Evolutionary conservation across 495 filamentous ascomycete species (phyloP).

Genomic region (Penicillium samsonianum): DNA sequence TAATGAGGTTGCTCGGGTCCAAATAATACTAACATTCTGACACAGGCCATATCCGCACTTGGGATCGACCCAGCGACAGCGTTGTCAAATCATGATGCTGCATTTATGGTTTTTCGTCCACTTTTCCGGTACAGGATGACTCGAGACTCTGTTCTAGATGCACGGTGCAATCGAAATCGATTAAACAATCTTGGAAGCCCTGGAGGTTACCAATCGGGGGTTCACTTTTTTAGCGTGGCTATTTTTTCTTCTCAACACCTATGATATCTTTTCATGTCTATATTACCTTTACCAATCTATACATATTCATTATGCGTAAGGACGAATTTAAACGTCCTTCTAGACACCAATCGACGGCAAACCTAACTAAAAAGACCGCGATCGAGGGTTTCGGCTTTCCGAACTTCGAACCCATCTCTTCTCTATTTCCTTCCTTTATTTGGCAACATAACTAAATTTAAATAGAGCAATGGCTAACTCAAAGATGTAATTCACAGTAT

Average conservation of each 20-base stretch:
- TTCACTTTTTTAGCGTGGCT: not conserved
- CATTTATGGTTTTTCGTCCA: too few relatives aligned
- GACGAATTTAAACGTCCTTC: not conserved
- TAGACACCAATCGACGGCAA: too few relatives aligned
- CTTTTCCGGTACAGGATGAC: not conserved
- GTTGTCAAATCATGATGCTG: slow-evolving; percentile 26
- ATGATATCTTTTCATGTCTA: not conserved
- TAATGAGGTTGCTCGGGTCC: not conserved
- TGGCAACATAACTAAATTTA: not conserved
- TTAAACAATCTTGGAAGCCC: not conserved
- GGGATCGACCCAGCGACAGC: slow-evolving; percentile 73
- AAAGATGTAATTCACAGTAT: not conserved
- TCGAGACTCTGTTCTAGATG: not conserved
- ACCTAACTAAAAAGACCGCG: not conserved
- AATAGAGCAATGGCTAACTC: not conserved
- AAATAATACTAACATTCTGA: slow-evolving; percentile 4
- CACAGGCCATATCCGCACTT: slow-evolving; percentile 83
- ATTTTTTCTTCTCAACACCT: not conserved
- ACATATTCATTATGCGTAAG: not conserved
- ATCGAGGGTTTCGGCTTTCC: not conserved
- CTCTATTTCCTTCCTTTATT: too few relatives aligned
- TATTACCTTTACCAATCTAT: not conserved
- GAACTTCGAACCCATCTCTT: too few relatives aligned
- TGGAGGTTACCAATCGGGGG: not conserved
- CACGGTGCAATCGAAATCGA: not conserved